Conservation (phyloP, 176 grass and related monocot genomes). For the Pharus latifolius region DNA sequence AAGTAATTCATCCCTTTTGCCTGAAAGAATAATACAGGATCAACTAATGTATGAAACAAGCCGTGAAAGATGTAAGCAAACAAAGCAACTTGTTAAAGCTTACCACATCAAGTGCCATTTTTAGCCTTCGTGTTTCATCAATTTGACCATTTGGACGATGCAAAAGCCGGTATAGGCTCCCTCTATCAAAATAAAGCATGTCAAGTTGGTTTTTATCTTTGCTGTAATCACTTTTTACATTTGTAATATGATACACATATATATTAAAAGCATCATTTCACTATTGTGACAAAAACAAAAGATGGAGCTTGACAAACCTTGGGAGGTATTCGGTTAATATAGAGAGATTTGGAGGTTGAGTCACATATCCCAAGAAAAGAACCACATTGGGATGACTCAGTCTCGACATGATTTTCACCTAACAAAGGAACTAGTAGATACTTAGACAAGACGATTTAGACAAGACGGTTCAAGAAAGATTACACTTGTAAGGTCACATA, state of each 20-base stretch:
- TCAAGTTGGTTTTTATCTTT: background rate
- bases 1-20: conserved; percentile 99
- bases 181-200: conserved; percentile 36
- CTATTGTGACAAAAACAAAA: conserved; percentile 6
- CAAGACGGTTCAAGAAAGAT: background rate
- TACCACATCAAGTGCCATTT: conserved; percentile 99
- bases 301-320: conserved; percentile 41
- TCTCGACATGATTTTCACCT: conserved; percentile 96
- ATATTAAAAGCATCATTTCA: background rate
- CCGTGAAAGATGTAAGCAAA: background rate
- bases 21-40: conserved; percentile 44
- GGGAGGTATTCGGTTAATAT: conserved; percentile 96
- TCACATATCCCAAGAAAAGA: conserved; percentile 98
- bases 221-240: background rate
- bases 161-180: conserved; percentile 89
- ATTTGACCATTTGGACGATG: conserved; percentile 78
- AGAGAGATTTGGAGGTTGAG: conserved; percentile 92
- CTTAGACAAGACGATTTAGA: conserved; percentile 18
- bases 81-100: conserved; percentile 19
- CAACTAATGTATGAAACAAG: conserved; percentile 12
- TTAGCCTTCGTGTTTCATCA: conserved; percentile 72
- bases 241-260: background rate
- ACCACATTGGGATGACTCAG: conserved; percentile 95
- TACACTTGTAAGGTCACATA: background rate
- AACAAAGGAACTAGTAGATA: conserved; percentile 21